Evolutionary conservation across 116 monocot species (phyloP), one percentile per base, ranked within the genome.

Genomic region (Papilionanthe hybrid): DNA sequence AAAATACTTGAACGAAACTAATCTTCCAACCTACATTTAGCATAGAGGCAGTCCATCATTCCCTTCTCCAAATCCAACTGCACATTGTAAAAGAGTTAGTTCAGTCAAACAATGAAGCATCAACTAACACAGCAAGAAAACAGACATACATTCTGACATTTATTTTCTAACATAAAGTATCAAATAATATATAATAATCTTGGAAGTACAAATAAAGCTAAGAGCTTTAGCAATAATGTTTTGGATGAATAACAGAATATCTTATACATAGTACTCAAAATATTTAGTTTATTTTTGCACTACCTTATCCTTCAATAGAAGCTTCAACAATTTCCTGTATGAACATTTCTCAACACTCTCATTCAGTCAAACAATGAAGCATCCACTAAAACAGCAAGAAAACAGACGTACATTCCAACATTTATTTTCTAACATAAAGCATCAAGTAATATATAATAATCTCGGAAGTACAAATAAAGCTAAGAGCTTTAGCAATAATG

Each of bases 41-140:
- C 96, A 90, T 96, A 96, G 4, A 96, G 88, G 78, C 96, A 96
- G 76, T 96, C 93, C 92, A 98, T 89, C 97, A 98, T 98, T 78
- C 88, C 97, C 37, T 94, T 94, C 82, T 94, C 92, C 83, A 97
- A 79, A 87, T 97, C 97, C 85, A 97, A 80, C 97, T 97, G 79
- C 72, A 13, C 9, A 72, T 7, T 75, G 50, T 53, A 66, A 41
- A 77, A 20, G 20, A 75, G 19, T 63, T 27, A 74, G 63, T 13
- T 42, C 58, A 75, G 27, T 75, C 9, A 50, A 49, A 13, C 5
- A 49, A 49, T 50, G 25, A 47, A 50, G 12, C 43, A 75, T 75
- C 45, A 49, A 48, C 43, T 27, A 44, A 32, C 32, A 71, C 1
- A 71, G 32, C 18, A 32, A 71, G 18, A 69, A 41, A 13, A 41